phyloP scores from a whole-genome alignment of 306 rosid genomes.

The Erythrophleum fordii region DNA sequence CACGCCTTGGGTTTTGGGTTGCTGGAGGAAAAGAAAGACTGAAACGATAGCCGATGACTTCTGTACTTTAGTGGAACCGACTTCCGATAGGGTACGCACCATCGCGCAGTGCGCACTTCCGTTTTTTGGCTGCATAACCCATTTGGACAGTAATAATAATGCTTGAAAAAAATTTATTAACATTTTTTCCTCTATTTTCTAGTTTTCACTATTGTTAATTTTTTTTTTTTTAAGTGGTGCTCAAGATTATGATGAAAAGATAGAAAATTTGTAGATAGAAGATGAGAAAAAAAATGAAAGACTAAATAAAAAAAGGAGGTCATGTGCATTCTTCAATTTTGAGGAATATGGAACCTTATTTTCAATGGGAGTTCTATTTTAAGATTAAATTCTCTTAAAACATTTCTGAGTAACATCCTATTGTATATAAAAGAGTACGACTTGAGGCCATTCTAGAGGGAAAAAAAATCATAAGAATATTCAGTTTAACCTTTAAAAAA shows the following conservation, averaged over 20 bases:
- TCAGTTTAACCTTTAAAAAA: no score
- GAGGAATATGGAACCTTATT: no score
- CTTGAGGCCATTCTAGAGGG: no score
- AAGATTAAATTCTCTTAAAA: no score
- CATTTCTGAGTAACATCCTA: no score
- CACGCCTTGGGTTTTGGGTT: not conserved
- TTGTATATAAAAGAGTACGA: no score
- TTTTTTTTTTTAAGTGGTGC: not conserved
- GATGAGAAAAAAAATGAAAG: not conserved
- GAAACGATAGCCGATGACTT: slow-evolving; percentile 22
- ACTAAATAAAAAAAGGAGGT: not conserved
- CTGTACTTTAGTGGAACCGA: slow-evolving; percentile 12
- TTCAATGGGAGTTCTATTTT: no score
- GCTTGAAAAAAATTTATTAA: no score
- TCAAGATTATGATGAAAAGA: not conserved
- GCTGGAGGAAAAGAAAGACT: slow-evolving; percentile 4
- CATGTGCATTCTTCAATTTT: no score
- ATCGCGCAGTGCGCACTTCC: not conserved
- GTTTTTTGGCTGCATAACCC: no score
- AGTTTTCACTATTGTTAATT: not conserved
- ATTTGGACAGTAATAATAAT: no score
- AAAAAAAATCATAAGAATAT: no score
- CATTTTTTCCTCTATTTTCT: not conserved
- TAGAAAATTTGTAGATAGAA: not conserved
- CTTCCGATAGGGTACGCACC: slow-evolving; percentile 32